Evolutionary conservation across 768 basidiomycete genomes (phyloP).

Genomic region (Hygrophoropsis aurantiaca): DNA sequence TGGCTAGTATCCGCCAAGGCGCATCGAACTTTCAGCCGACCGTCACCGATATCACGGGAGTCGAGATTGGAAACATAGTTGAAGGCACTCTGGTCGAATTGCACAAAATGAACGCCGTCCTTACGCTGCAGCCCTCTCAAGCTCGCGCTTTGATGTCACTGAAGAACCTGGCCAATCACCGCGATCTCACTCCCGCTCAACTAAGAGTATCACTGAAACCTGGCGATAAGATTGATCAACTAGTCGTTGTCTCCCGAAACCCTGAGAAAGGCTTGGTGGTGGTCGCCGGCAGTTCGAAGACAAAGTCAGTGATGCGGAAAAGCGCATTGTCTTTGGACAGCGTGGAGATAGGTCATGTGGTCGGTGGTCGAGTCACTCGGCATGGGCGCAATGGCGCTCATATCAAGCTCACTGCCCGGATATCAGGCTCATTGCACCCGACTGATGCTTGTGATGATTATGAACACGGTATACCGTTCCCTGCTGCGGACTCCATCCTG

Average conservation of each 20-base stretch:
- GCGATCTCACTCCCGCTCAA: conserved; percentile 62
- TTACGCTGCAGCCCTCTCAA: conserved; percentile 68
- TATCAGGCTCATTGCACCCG: conserved; percentile 78
- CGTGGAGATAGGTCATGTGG: conserved; percentile 67
- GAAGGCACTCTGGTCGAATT: conserved; percentile 74
- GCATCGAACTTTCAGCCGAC: conserved; percentile 46
- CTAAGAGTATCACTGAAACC: conserved; percentile 60
- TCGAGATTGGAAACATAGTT: conserved; percentile 76
- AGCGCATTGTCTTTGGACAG: conserved; percentile 61
- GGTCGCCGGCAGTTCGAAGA: conserved; percentile 71
- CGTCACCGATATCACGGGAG: conserved; percentile 61
- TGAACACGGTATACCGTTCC: conserved; percentile 53
- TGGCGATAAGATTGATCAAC: conserved; percentile 70
- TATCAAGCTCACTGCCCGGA: conserved; percentile 69
- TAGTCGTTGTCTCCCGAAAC: conserved; percentile 89
- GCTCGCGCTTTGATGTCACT: conserved; percentile 84
- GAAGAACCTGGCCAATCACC: conserved; percentile 82
- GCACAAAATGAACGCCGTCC: conserved; percentile 80
- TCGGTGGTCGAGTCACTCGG: conserved; percentile 78
- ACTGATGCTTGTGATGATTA: conserved; percentile 85
- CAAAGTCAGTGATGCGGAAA: conserved; percentile 49
- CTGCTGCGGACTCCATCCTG: conserved; percentile 63
- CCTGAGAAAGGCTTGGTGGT: conserved; percentile 84
- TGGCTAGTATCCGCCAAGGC: conserved; percentile 87
- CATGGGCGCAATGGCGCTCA: conserved; percentile 72